phyloP scores from a whole-genome alignment of 768 basidiomycete genomes.

The Tulasnella sp. region DNA sequence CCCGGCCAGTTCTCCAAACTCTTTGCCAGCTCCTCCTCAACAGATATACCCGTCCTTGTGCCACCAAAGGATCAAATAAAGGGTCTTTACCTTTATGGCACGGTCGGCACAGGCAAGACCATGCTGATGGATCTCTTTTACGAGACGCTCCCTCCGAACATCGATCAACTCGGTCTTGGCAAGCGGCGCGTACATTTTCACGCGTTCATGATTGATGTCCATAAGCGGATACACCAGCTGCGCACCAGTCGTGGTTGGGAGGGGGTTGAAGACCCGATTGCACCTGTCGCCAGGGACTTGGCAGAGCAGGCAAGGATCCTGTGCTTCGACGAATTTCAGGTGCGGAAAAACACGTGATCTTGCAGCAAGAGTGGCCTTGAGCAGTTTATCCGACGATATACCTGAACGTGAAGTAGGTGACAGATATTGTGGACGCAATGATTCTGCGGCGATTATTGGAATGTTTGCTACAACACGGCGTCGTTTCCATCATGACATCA shows the following conservation, averaged over 20 bases:
- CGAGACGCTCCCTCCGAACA: slow-evolving; percentile 56
- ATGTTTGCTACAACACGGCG: slow-evolving; percentile 73
- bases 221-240: slow-evolving; percentile 78
- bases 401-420: slow-evolving; percentile 43
- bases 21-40: slow-evolving; percentile 25
- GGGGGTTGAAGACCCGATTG: slow-evolving; percentile 64
- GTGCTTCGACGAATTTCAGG: slow-evolving; percentile 98
- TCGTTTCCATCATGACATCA: slow-evolving; percentile 91
- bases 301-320: slow-evolving; percentile 75
- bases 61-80: slow-evolving; percentile 54
- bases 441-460: slow-evolving; percentile 85
- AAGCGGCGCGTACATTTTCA: slow-evolving; percentile 95
- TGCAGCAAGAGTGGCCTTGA: slow-evolving; percentile 10
- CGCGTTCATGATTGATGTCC: slow-evolving; percentile 98
- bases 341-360: slow-evolving; percentile 27
- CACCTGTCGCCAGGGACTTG: slow-evolving; percentile 76
- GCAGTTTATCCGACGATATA: slow-evolving; percentile 4
- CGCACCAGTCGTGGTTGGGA: slow-evolving; percentile 54
- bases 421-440: slow-evolving; percentile 98
- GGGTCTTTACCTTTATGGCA: slow-evolving; percentile 90
- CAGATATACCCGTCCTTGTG: slow-evolving; percentile 6
- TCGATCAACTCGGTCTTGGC: slow-evolving; percentile 32
- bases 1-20: slow-evolving; percentile 14
- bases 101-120: slow-evolving; percentile 94
- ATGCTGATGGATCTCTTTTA: slow-evolving; percentile 99